Evolutionary conservation across 805 yeast species (phyloP).

Genomic region (Candida broadrunensis): DNA sequence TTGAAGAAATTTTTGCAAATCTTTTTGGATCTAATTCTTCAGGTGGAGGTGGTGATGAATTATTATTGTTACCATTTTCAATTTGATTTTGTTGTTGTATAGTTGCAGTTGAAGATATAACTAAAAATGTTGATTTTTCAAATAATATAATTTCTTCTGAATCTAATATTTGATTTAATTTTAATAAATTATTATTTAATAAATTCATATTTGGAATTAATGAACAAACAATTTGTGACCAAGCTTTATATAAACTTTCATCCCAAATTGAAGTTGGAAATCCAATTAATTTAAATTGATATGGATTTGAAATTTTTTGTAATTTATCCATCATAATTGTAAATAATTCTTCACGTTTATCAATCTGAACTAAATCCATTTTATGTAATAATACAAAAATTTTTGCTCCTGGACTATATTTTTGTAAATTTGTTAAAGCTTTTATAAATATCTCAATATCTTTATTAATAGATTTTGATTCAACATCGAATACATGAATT

Average conservation of each 20-base stretch:
- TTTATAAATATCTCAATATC: conserved; percentile 90
- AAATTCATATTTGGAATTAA: conserved; percentile 86
- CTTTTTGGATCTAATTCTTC: conserved; percentile 75
- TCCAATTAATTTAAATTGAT: conserved; percentile 66
- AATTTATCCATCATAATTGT: conserved; percentile 80
- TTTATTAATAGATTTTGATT: conserved; percentile 83
- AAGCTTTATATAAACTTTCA: conserved; percentile 91
- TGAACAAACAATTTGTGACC: conserved; percentile 95
- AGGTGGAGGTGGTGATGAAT: conserved; percentile 2
- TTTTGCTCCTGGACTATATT: conserved; percentile 86
- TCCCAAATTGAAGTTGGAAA: conserved; percentile 98
- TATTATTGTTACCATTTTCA: not conserved
- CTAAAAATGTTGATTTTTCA: conserved; percentile 89
- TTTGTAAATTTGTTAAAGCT: conserved; percentile 75
- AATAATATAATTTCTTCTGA: conserved; percentile 90
- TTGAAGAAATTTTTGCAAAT: conserved; percentile 90
- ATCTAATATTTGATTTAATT: conserved; percentile 68
- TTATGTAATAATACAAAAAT: conserved; percentile 90
- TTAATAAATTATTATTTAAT: conserved; percentile 71
- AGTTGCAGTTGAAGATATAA: conserved; percentile 60
- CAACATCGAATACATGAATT: conserved; percentile 95
- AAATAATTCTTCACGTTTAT: conserved; percentile 80
- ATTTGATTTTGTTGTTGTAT: conserved; percentile 20
- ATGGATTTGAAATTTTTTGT: conserved; percentile 68
- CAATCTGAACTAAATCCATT: conserved; percentile 91